Evolutionary conservation across 495 filamentous ascomycete genomes (phyloP).

Genomic region (Endocarpon pusillum): DNA sequence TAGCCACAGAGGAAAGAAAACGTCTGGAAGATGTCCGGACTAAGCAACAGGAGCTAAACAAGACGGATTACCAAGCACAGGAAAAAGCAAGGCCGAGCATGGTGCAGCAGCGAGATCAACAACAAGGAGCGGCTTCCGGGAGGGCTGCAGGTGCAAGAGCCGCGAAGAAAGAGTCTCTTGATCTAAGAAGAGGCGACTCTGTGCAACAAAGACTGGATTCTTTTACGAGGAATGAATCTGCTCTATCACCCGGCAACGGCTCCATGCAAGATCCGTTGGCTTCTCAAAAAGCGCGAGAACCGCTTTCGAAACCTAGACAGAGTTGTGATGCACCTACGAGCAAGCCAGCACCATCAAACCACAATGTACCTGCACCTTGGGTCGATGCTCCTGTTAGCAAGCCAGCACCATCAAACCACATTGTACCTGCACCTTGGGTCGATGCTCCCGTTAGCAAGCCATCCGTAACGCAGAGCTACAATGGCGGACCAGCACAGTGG

Average conservation of each 20-base stretch:
- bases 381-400: conserved; percentile 10
- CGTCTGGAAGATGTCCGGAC: conserved; percentile 22
- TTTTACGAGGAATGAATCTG: no score
- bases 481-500: conserved; percentile 10
- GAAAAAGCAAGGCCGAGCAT: no score
- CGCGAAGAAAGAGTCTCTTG: no score
- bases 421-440: conserved; percentile 8
- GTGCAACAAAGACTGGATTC: no score
- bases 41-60: conserved; percentile 16
- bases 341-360: conserved; percentile 7
- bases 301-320: neutral
- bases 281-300: conserved; percentile 1
- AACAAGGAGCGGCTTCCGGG: no score
- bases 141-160: no score
- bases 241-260: conserved; percentile 7
- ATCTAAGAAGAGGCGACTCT: no score
- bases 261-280: conserved; percentile 16
- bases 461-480: conserved; percentile 9
- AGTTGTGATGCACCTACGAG: conserved; percentile 1
- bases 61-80: no score
- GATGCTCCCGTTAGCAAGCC: conserved; percentile 10
- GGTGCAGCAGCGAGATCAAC: no score
- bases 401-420: conserved; percentile 9
- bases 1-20: conserved; percentile 14
- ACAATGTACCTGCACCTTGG: conserved; percentile 10